Base-by-base conservation (phyloP, 108 stramenopile species). In the Cyclotella cryptica region DNA sequence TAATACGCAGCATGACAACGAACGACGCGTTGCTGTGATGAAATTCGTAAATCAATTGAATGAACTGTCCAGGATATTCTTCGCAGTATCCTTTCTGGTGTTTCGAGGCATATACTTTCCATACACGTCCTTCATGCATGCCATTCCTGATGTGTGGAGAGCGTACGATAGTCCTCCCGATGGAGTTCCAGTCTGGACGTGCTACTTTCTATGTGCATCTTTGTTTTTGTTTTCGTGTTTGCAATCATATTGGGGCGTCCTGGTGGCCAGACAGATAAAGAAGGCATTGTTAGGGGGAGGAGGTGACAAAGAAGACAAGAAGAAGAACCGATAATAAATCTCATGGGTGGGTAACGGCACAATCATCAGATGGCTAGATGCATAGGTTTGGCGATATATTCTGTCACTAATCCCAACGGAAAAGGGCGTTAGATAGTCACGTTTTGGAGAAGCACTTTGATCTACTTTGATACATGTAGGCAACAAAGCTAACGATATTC, bases 101-200 rank as follows among this genome's bases (percentile, higher is more conserved):
- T 63, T 84, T 27, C 85, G 90, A 19, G 87, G 80, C 0, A n/a
- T 86, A 0, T 91, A 88, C 62, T 87, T 88, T 67, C 88, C 90
- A 22, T 91, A 81, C 55, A 28, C 87, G 22, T 51, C 69, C 3
- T 71, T 84, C 26, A 19, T 44, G 5, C 53, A 66, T 45, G 61
- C 72, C 19, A 74, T 86, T 19, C 85, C 87, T 11, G 88, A 91
- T 72, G 69, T 83, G 44, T 49, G 42, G 52, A 35, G 39, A 13
- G 69, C 68, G 12, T 66, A 59, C 55, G 10, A 79, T 19, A 45
- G 42, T 47, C 29, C 51, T 0, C 60, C 73, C 26, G 85, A 77
- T 19, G 80, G 74, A 64, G 69, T 81, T 18, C 74, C 71, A 45
- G 71, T 81, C 54, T 70, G 78, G 75, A 69, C 79, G 8, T 46